Base-by-base conservation (phyloP, 257 asterid genomes). In the Solanum etuberosum region DNA sequence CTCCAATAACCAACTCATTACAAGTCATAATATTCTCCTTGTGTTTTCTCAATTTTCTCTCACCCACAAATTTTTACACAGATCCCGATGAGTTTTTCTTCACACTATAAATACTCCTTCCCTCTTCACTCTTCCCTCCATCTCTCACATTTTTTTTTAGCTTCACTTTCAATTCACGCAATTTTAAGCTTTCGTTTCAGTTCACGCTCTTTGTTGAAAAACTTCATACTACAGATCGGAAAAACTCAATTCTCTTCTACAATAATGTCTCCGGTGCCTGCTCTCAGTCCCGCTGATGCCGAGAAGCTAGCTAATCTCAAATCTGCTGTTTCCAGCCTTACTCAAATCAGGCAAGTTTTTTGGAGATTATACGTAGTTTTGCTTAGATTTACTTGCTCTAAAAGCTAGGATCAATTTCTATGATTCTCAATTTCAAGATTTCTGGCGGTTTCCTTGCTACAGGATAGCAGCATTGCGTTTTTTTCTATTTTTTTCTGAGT, bases 271-370 rank as follows among this genome's bases (percentile, higher is more conserved):
- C 80, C 94, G 7, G 90, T 89, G 4, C 73, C 70, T 71, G 80
- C 91, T 11, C 71, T 95, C 57, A 93, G 89, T 86, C 80, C 91
- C 7, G 89, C 94, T 21, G 97, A 94, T 90, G 87, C 97, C 23
- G 93, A 94, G 87, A 95, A 94, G 92, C 91, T 96, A 86, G 31
- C 91, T 54, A 90, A 90, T 84, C 98, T 96, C 85, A 92, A 94
- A 89, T 91, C 97, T 27, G 92, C 96, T 23, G 93, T 92, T 40
- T 87, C 97, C 68, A 48, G 85, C 67, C 98, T 96, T 91, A 88
- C 32, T 43, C 98, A 93, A 93, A 94, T 96, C 97, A 96, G 99
- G 88, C 54, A 65, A 70, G 20, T 16, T 5, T 29, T 83, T 29
- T 6, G 10, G 10, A 11, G 46, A 4, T 12, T 61, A 10, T 16